Evolutionary conservation across 2,329 filamentous ascomycete genomes (phyloP), one percentile per base, ranked within the genome.

Genomic region (Ceratocystiopsis brevicomis): DNA sequence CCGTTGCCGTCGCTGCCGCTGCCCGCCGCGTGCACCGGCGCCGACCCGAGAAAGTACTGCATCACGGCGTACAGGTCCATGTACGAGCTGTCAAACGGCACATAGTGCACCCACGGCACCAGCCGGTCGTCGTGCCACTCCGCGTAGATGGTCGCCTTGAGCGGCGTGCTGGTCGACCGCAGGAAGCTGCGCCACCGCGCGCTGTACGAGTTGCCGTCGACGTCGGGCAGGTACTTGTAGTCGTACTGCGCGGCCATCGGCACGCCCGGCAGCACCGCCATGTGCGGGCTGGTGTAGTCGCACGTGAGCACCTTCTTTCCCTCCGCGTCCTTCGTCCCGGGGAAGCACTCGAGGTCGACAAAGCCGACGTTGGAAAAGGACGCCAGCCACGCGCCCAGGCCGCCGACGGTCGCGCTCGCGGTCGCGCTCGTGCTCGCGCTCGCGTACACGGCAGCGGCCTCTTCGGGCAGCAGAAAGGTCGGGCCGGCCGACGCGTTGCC

Each of bases 81-180:
- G 47, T 73, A 80, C 1, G 70, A 69, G 51, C 77, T 78, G 55
- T 82, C 76, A 53, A 84, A 66, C 2, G 80, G 80, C 1, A 78
- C 71, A 50, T 81, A 85, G 58, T 85, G 81, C 47, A 69, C 62
- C 80, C 80, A 85, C 0, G 78, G 71, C 11, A 74, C 60, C 1
- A 85, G 62, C 10, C 80, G 66, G 38, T 72, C 68, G 54, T 84
- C 78, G 54, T 84, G 79, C 80, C 80, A 85, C 55, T 85, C 80
- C 5, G 70, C 62, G 55, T 80, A 84, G 37, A 84, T 67, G 2
- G 79, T 83, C 9, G 73, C 69, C 58, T 85, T 85, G 54, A 85
- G 68, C 1, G 76, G 75, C 30, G 81, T 56, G 38, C 69, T 75
- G 1, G 69, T 78, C 34, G 69, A 76, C 15, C 67, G 64, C 9